Evolutionary conservation across 148 eudicot genomes (phyloP).

Genomic region (Nepenthes mirabilis): DNA sequence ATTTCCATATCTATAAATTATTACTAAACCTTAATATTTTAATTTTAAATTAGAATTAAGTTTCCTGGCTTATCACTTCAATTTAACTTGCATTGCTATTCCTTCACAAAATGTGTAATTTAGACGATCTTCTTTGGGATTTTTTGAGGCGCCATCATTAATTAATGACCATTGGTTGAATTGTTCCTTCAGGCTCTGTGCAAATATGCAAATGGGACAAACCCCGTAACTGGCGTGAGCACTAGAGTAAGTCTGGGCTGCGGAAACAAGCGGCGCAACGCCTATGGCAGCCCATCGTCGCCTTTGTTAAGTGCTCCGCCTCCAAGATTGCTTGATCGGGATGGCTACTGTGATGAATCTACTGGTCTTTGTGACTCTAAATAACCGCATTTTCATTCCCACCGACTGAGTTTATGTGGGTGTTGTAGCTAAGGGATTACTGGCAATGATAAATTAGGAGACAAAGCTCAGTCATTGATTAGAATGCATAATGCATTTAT

Average conservation of each 20-base stretch:
- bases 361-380: slow-evolving; percentile 85
- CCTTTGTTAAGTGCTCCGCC: slow-evolving; percentile 94
- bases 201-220: slow-evolving; percentile 90
- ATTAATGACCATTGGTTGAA: not conserved
- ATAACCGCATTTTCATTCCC: slow-evolving; percentile 6
- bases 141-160: not conserved
- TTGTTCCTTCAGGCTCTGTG: slow-evolving; percentile 55
- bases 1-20: not conserved
- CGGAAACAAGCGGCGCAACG: slow-evolving; percentile 79
- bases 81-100: too few species aligned
- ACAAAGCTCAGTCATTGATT: too few species aligned
- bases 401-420: too few species aligned
- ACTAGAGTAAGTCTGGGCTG: slow-evolving; percentile 90
- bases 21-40: not conserved
- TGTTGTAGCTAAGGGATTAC: too few species aligned
- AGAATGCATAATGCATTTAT: too few species aligned
- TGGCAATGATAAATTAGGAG: too few species aligned
- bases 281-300: slow-evolving; percentile 86
- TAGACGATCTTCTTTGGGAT: too few species aligned
- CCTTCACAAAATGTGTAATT: too few species aligned
- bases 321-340: slow-evolving; percentile 67
- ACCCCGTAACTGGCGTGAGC: slow-evolving; percentile 78
- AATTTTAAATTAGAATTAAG: too few species aligned
- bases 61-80: too few species aligned
- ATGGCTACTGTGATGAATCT: slow-evolving; percentile 71